Evolutionary conservation across 257 asterid genomes (phyloP).

Genomic region (Solanum peruvianum): DNA sequence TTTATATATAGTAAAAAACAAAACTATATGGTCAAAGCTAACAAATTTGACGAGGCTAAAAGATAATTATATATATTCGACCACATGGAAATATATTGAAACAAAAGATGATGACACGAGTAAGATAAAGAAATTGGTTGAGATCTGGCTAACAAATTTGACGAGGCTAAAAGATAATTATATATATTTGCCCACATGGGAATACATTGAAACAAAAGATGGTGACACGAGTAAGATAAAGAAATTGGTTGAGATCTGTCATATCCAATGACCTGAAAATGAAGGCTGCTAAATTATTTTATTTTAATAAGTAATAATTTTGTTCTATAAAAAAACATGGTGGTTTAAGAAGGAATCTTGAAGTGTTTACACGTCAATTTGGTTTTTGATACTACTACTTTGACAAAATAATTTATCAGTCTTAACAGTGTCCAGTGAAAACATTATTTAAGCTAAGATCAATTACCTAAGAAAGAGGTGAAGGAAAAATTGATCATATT

Average conservation of each 20-base stretch:
- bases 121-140: conserved; percentile 7
- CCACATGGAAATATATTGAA: background rate
- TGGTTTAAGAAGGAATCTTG: background rate
- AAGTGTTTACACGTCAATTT: background rate
- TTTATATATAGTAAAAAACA: rapidly evolving
- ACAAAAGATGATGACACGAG: conserved; percentile 14
- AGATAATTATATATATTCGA: background rate
- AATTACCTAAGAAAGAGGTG: background rate
- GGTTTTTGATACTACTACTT: background rate
- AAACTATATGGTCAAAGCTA: background rate
- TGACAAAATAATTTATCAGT: background rate
- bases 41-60: background rate
- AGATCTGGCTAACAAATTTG: conserved; percentile 1
- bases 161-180: too few species aligned
- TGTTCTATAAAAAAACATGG: background rate
- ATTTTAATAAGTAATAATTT: background rate
- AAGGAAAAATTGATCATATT: background rate
- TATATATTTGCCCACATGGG: too few species aligned
- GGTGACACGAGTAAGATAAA: conserved; percentile 16
- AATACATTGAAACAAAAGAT: background rate
- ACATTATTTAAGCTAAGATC: background rate
- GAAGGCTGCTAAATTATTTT: background rate
- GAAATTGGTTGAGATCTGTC: conserved; percentile 15
- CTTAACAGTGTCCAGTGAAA: background rate
- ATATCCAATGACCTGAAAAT: conserved; percentile 6